These are phyloP conservation scores for Spergularia bocconei DNA, from an alignment of 148 eudicot species.

Conservation along the genomic window DNA sequence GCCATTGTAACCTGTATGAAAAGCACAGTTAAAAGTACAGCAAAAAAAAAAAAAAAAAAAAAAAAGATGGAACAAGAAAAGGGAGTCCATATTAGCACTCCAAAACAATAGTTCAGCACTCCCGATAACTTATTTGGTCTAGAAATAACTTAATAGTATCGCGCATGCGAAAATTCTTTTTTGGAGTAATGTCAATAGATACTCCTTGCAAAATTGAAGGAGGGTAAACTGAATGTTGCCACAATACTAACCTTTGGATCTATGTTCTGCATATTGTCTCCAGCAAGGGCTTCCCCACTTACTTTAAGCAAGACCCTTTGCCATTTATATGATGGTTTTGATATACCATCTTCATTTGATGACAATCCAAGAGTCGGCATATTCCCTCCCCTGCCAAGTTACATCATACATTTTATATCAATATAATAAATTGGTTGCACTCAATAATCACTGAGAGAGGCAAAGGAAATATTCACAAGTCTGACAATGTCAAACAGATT, in stretches of 20 bases:
- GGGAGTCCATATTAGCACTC: no score
- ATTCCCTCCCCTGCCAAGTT: constrained; percentile 42
- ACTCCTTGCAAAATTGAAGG: not conserved
- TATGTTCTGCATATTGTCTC: constrained; percentile 82
- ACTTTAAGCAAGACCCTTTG: constrained; percentile 93
- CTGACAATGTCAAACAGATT: not conserved
- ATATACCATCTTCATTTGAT: constrained; percentile 42
- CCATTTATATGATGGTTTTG: constrained; percentile 62
- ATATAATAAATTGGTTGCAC: not conserved
- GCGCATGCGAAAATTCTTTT: no score
- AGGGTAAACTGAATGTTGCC: not conserved
- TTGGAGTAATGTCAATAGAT: no score
- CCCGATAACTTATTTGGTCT: no score
- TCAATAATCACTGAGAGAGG: not conserved
- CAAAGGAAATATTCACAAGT: not conserved
- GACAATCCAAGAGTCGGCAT: constrained; percentile 46
- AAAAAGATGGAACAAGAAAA: not conserved
- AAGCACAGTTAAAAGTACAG: not conserved
- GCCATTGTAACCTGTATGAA: constrained; percentile 77
- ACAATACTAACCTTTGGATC: constrained; percentile 71
- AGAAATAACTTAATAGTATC: no score
- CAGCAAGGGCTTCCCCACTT: constrained; percentile 98
- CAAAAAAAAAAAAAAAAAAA: constrained; percentile 8
- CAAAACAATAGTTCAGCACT: no score
- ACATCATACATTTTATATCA: not conserved